Conservation (phyloP, 2,329 filamentous ascomycete genomes). For the Fusarium chlamydosporum region DNA sequence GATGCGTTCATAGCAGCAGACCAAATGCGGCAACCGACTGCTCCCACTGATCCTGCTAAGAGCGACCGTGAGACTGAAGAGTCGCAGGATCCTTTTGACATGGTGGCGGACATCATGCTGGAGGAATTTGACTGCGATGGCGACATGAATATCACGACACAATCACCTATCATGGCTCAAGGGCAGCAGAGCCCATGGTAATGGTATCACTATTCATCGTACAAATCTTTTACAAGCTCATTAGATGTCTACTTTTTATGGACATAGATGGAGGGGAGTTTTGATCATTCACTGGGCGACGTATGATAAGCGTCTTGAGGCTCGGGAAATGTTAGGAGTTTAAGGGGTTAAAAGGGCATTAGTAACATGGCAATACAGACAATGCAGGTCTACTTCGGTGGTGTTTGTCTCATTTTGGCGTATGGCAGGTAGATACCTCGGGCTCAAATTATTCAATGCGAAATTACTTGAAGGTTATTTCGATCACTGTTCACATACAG, state of each 20-base stretch:
- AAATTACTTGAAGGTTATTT: conserved; percentile 1
- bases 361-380: conserved; percentile 25
- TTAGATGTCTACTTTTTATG: background rate
- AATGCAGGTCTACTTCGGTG: conserved; percentile 6
- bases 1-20: conserved; percentile 49
- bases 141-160: conserved; percentile 4
- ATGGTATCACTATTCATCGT: conserved; percentile 8
- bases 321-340: conserved; percentile 32
- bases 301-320: conserved; percentile 6
- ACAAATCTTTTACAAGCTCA: background rate
- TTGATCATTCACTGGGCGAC: conserved; percentile 13
- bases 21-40: conserved; percentile 25
- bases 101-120: conserved; percentile 55
- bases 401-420: conserved; percentile 29
- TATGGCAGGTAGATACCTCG: conserved; percentile 42
- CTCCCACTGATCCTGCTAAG: conserved; percentile 23
- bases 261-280: background rate
- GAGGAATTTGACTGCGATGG: conserved; percentile 1
- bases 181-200: conserved; percentile 51
- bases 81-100: conserved; percentile 54
- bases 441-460: conserved; percentile 19
- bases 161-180: conserved; percentile 33
- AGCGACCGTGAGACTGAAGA: conserved; percentile 33
- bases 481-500: background rate
- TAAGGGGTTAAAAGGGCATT: conserved; percentile 24